Base-by-base conservation (phyloP, 139 green algal genomes). In the Mesotaenium endlicherianum region DNA sequence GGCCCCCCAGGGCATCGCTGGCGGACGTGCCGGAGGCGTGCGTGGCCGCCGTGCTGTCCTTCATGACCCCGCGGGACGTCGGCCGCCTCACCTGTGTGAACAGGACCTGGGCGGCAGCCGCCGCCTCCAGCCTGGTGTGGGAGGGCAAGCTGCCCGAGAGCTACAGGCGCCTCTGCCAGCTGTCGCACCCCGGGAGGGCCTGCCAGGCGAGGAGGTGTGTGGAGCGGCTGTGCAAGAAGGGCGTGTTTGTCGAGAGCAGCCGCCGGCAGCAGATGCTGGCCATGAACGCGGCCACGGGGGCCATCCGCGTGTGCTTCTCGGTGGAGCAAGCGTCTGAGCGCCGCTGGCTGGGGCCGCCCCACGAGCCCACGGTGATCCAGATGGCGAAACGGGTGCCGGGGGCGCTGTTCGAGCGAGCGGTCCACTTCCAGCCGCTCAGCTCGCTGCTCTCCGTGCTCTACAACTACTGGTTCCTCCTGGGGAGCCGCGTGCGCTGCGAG, bases 21-120 rank as follows among this genome's bases (percentile, higher is more conserved):
- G n/a, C n/a, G n/a, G 14, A 67, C 14, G 30, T 78, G 16, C 70
- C 70, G 34, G 70, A 78, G 70, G 6, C 26, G 5, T 78, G 70
- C 70, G 5, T 78, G 14, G 14, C 70, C 4, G 38, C 36, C 5
- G 70, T 78, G 70, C 45, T 78, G 70, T 20, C 14, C 30, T 31
- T 64, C 20, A 30, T 53, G 11, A 47, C 70, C 34, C 70, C 70
- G 45, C 30, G 34, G 16, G 70, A 78, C 70, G 70, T 78, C 3
- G 31, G 70, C 4, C 11, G 70, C 11, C 8, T 53, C 4, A 4
- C 70, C 6, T 78, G 70, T 6, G 70, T 78, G 38, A 59, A 31
- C 70, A 4, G 11, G 30, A 5, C 31, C 4, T 53, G 39, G 34
- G 70, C 70, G 11, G 14, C 70, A 4, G 70, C 70, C 5, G 70